Base-by-base conservation (phyloP, 176 grass and related monocot genomes). In the Musa troglodytarum region DNA sequence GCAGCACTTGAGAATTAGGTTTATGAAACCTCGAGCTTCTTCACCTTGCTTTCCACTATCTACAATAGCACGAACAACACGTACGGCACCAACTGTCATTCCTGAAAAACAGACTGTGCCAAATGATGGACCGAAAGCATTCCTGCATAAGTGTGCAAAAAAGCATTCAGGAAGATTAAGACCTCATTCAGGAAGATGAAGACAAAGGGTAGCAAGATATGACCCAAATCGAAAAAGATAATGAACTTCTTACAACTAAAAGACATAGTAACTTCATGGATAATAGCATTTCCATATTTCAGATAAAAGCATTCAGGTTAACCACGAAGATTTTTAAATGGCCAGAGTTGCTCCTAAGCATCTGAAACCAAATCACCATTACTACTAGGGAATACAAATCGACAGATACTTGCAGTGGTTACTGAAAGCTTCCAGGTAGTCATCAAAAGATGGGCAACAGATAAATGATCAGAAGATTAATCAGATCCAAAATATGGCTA, bases 41-140 rank as follows among this genome's bases (percentile, higher is more conserved):
- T 55, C 26, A 28, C 81, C 72, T 81, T 83, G 71, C 50, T 83
- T 87, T 63, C 77, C 81, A 68, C 68, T 72, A 63, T 87, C 85
- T 29, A 87, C 72, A 87, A 87, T 16, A 50, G 57, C 58, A 70
- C 85, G 77, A 17, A 83, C 77, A 49, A 87, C 65, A 58, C 85
- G 78, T 34, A 83, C n/a, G n/a, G 25, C 77, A 76, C 81, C 85
- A 73, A 83, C 81, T 62, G 83, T 55, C 81, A 87, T 83, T 62
- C 81, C 85, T 61, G 85, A 87, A 50, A 87, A 83, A 68, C 76
- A 83, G 72, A 87, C 74, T 54, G 85, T 87, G 11, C 85, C 85
- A 13, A 87, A 83, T 53, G 85, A 87, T 49, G 85, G 81, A 50
- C 85, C 81, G 69, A 87, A 87, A 2, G 81, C 85, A 81, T 87